Evolutionary conservation across 371 early-diverging fungal genomes (phyloP), one percentile per base, ranked within the genome.

Genomic region (Mortierella polycephala): DNA sequence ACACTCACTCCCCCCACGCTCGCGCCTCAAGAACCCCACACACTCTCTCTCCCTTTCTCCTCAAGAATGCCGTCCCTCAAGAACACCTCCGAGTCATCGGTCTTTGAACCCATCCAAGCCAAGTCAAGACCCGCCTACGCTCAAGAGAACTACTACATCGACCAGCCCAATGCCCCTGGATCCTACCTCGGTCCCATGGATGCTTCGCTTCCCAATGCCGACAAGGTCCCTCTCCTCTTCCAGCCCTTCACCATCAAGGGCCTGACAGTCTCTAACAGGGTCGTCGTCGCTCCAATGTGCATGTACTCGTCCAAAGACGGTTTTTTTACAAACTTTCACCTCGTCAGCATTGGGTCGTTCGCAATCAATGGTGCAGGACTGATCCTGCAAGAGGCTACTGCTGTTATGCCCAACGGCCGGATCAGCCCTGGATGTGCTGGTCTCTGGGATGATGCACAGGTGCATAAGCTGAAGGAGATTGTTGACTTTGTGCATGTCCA

Each of bases 221-320:
- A 68, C 67, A 76, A 81, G 64, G 12, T 56, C 20, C 82, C 82
- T 12, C 30, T 80, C 52, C 76, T 93, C 5, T 96, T 94, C 81
- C 83, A 85, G 53, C 93, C 96, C 9, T 75, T 91, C 18, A 87
- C 80, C 7, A 69, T 94, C 59, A 88, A 90, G 64, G 84, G 79
- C 16, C 67, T 88, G 57, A 86, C 85, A 0, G 82, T 93, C 57
- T 87, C 91, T 66, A 96, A 95, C 82, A 84, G 96, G n/a, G 75
- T 94, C 14, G 86, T 86, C 11, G 92, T 96, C 20, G 85, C 93
- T 0, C 96, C 96, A 21, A 95, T 95, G 96, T 87, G 91, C 86
- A 86, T 86, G 84, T 92, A 91, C 84, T 88, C 87, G 44, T 69
- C 86, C 37, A 71, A 85, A 11, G 88, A 87, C 51, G 91, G 91